These are phyloP conservation scores for Gossypium schwendimanii DNA, from an alignment of 441 rosid genomes.

Conservation along the genomic window DNA sequence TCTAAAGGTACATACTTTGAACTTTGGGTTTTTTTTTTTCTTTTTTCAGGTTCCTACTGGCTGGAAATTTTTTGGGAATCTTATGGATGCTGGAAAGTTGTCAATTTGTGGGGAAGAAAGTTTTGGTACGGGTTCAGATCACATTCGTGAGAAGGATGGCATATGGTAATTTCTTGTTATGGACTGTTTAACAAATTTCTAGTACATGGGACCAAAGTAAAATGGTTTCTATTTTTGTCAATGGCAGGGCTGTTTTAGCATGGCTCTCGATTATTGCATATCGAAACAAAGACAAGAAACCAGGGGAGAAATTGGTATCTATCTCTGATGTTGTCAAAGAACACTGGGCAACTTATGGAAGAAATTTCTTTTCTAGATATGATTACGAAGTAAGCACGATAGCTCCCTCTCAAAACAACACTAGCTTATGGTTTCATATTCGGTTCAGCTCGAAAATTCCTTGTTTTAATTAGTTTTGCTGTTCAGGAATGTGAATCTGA, in stretches of 20 bases:
- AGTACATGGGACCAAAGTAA: background rate
- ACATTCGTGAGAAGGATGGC: constrained; percentile 94
- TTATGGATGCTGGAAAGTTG: constrained; percentile 92
- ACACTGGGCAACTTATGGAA: constrained; percentile 88
- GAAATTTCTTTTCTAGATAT: constrained; percentile 88
- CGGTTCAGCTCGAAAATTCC: background rate
- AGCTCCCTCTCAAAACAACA: background rate
- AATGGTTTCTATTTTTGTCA: background rate
- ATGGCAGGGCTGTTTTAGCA: constrained; percentile 82
- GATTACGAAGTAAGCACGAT: constrained; percentile 72
- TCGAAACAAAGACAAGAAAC: constrained; percentile 71
- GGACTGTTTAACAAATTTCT: background rate
- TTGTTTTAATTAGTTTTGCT: constrained; percentile 9
- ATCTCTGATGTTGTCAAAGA: constrained; percentile 81
- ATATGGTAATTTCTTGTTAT: constrained; percentile 59
- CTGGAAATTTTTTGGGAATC: constrained; percentile 95
- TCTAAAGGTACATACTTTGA: constrained; percentile 8
- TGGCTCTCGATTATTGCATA: constrained; percentile 90
- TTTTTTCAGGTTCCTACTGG: constrained; percentile 83
- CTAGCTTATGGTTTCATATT: background rate
- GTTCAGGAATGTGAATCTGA: constrained; percentile 86
- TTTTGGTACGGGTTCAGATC: constrained; percentile 98
- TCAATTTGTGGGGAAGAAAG: constrained; percentile 96
- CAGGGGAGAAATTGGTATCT: constrained; percentile 67
- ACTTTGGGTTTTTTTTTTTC: background rate